Base-by-base conservation (phyloP, 768 basidiomycete genomes). In the Amylocystis lapponica region DNA sequence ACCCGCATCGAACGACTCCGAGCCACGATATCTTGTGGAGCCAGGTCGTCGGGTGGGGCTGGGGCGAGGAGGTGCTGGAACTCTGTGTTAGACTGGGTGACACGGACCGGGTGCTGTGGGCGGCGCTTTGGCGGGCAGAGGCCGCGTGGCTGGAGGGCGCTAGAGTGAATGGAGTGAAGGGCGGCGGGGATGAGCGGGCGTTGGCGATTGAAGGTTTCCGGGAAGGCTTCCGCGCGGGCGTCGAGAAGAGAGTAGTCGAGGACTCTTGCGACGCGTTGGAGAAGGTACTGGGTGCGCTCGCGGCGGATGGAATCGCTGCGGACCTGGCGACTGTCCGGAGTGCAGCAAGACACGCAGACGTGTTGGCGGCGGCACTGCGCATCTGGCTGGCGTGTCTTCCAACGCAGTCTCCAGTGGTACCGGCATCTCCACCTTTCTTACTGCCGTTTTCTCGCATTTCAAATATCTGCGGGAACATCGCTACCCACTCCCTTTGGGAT, bases 1-100 rank as follows among this genome's bases (percentile, higher is more conserved):
- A 98, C 55, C 94, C 95, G 5, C 95, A 98, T 57, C 70, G 73
- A 42, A 94, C 91, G 6, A 85, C 81, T 3, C 91, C 91, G 0
- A 72, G 70, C 7, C 95, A 98, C 61, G 90, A 88, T 41, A 79
- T 97, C 37, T 64, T 86, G 8, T 98, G 95, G 94, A 88, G 83
- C 43, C 89, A 92, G 55, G 68, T 95, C 9, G 64, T 69, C n/a
- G 81, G 77, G 3, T 87, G 85, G 80, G 78, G 71, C 0, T 95
- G 91, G 87, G 70, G 66, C 14, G 69, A 71, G 0, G 79, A 84
- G 23, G 52, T 81, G 7, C 55, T 74, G n/a, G 66, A 36, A 46
- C 74, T 44, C 57, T 66, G 43, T 52, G 54, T 3, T 51, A 56
- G 32, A 37, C 47, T 83, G 10, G 58, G 59, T 9, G 58, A 62